These are phyloP conservation scores for Annona cherimola DNA, from an alignment of 164 flowering plant species.

Conservation along the genomic window DNA sequence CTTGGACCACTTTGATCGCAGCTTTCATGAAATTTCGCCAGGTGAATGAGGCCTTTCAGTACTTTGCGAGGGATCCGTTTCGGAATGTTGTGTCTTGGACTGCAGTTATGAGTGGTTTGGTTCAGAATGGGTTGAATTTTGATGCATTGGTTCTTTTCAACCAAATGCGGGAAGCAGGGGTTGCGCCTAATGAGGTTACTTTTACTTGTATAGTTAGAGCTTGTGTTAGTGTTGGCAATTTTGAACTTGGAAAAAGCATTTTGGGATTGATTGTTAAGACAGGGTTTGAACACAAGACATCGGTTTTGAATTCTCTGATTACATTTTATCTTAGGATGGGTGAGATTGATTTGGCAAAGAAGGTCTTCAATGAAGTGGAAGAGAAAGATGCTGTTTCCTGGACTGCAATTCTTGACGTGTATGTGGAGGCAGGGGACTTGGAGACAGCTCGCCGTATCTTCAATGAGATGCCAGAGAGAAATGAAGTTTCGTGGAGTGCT, in stretches of 20 bases:
- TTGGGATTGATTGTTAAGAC: constrained; percentile 40
- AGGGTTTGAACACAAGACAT: constrained; percentile 39
- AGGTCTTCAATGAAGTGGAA: constrained; percentile 42
- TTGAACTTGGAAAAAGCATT: constrained; percentile 37
- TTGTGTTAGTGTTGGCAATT: constrained; percentile 31
- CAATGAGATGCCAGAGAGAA: constrained; percentile 20
- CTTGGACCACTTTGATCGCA: constrained; percentile 16
- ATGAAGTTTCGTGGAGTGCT: constrained; percentile 26
- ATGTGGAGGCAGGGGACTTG: constrained; percentile 20
- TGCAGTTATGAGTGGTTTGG: constrained; percentile 47
- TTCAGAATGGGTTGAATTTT: constrained; percentile 36
- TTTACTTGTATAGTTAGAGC: constrained; percentile 39
- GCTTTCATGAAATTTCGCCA: constrained; percentile 22
- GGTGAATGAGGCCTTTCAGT: constrained; percentile 25
- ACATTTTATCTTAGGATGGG: constrained; percentile 40
- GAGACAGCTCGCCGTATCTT: constrained; percentile 22
- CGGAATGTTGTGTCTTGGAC: constrained; percentile 25
- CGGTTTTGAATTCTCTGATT: constrained; percentile 47
- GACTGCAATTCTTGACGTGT: constrained; percentile 24
- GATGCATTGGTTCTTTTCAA: constrained; percentile 34
- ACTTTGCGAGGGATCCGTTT: constrained; percentile 18
- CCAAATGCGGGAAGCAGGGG: constrained; percentile 28
- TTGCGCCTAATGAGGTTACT: constrained; percentile 45
- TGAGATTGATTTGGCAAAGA: constrained; percentile 40
- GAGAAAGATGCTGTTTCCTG: constrained; percentile 25